Conservation (phyloP, 2,329 filamentous ascomycete genomes). For the Tympanopsis confertula region DNA sequence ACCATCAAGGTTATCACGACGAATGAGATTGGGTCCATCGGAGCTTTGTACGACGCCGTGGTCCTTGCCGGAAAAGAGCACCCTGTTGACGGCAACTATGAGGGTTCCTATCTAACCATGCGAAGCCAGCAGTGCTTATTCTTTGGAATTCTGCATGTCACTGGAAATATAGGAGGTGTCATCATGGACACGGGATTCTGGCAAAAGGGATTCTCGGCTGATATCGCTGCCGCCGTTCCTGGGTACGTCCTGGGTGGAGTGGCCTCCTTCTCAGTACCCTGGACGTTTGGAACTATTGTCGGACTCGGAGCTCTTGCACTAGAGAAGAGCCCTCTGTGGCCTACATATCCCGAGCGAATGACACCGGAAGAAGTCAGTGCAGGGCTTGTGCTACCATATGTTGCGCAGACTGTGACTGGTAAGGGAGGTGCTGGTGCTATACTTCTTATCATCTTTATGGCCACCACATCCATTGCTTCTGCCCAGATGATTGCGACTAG, state of each 20-base stretch:
- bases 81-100: conserved; percentile 36
- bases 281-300: conserved; percentile 37
- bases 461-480: conserved; percentile 48
- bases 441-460: conserved; percentile 64
- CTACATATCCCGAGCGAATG: conserved; percentile 42
- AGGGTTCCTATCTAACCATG: conserved; percentile 44
- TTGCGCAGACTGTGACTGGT: conserved; percentile 57
- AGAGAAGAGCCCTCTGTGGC: conserved; percentile 34
- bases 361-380: conserved; percentile 48
- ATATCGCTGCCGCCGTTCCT: conserved; percentile 31
- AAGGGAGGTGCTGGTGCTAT: conserved; percentile 60
- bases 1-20: conserved; percentile 30
- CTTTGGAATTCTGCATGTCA: neutral
- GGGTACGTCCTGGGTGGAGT: conserved; percentile 39
- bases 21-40: conserved; percentile 32
- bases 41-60: conserved; percentile 35
- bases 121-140: conserved; percentile 20
- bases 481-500: conserved; percentile 40
- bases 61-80: conserved; percentile 26
- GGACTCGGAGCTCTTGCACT: conserved; percentile 32
- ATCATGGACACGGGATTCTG: conserved; percentile 43
- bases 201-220: conserved; percentile 36
- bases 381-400: conserved; percentile 59
- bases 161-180: conserved; percentile 36
- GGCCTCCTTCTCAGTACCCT: conserved; percentile 40